A percentile compares a stretch with the other conserved stretches of the same genome.
Evolutionary conservation across 176 grass and related monocot genomes (phyloP).

Genomic region (Tillandsia fasciculata): DNA sequence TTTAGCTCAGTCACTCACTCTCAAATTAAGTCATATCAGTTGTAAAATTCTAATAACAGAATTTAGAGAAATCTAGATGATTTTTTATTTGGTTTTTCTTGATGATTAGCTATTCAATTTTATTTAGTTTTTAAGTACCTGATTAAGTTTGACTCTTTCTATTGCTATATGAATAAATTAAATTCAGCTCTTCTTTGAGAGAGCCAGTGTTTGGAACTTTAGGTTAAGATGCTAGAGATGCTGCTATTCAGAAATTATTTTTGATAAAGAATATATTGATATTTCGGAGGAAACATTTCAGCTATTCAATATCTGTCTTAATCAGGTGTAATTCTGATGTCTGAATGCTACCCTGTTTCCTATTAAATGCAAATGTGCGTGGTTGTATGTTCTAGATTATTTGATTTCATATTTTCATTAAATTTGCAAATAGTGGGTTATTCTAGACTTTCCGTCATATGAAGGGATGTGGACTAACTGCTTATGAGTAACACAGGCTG

Average conservation of each 20-base stretch:
- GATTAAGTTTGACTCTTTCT: not conserved
- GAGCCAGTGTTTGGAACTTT: no score
- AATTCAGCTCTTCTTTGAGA: not conserved
- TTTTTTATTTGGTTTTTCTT: not conserved
- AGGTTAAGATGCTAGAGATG: no score
- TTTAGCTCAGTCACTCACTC: not conserved
- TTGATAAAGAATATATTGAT: no score
- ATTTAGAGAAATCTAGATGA: not conserved
- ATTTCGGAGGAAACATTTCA: no score
- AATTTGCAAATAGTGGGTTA: not conserved
- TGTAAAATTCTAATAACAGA: not conserved
- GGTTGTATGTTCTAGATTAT: no score
- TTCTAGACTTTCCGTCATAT: slow-evolving; percentile 24
- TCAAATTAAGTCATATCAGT: not conserved
- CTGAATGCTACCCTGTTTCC: no score
- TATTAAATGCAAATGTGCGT: no score
- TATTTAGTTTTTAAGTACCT: not conserved
- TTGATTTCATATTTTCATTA: no score
- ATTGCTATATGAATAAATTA: not conserved
- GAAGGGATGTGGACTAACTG: slow-evolving; percentile 17
- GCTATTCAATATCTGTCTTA: no score
- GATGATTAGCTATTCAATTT: not conserved
- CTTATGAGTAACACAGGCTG: slow-evolving; percentile 62
- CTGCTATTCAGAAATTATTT: no score
- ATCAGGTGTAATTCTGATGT: slow-evolving; percentile 2